Conservation (phyloP, 2,329 filamentous ascomycete genomes). For the Pseudogymnoascus sp. region DNA sequence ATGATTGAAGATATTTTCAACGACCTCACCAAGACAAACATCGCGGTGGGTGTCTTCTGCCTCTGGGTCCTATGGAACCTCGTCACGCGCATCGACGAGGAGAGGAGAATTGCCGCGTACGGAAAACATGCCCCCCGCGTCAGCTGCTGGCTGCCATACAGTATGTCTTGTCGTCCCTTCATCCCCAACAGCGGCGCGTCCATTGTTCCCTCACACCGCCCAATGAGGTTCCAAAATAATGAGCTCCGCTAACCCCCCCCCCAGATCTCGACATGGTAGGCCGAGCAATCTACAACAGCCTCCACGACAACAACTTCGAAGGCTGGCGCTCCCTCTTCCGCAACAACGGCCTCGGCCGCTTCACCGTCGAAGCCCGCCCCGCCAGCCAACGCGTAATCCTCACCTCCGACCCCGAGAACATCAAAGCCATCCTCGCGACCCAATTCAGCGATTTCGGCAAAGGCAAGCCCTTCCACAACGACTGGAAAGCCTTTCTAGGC, state of each 20-base stretch:
- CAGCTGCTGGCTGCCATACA: slow-evolving; percentile 35
- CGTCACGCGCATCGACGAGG: slow-evolving; percentile 32
- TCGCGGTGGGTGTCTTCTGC: background rate
- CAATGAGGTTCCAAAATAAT: background rate
- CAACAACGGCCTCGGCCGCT: slow-evolving; percentile 30
- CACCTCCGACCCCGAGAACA: slow-evolving; percentile 78
- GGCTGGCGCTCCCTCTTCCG: slow-evolving; percentile 50
- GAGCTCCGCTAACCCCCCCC: background rate
- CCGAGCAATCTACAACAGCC: slow-evolving; percentile 43
- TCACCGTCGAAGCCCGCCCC: slow-evolving; percentile 52
- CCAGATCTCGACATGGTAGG: slow-evolving; percentile 59
- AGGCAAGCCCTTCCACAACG: slow-evolving; percentile 61
- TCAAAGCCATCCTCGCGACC: slow-evolving; percentile 81
- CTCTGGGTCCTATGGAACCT: slow-evolving; percentile 14
- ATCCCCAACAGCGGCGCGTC: background rate
- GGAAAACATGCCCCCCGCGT: slow-evolving; percentile 35
- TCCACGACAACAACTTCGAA: slow-evolving; percentile 47
- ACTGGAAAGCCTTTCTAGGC: slow-evolving; percentile 69
- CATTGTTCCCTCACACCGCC: background rate
- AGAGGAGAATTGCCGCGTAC: slow-evolving; percentile 37
- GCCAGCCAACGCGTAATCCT: slow-evolving; percentile 55
- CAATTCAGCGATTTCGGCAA: slow-evolving; percentile 84
- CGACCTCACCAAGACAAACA: slow-evolving; percentile 1
- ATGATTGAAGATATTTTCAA: slow-evolving; percentile 6
- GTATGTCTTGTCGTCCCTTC: slow-evolving; percentile 28